These are phyloP conservation scores for Speleostelium caveatum DNA, from an alignment of 78 protist species.

Conservation along the genomic window DNA sequence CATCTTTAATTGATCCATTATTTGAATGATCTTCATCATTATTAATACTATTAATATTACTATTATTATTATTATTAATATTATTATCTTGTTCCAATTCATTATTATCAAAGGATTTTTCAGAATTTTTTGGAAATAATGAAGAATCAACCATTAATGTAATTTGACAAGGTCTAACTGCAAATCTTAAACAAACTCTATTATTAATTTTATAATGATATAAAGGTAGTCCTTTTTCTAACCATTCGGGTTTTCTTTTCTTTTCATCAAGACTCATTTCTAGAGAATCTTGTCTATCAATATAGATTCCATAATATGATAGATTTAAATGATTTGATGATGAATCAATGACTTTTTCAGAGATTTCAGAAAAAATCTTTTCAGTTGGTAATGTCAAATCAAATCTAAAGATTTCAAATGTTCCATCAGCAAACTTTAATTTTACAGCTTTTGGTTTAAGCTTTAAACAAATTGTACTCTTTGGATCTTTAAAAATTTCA, in stretches of 20 bases:
- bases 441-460: conserved; percentile 38
- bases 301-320: conserved; percentile 51
- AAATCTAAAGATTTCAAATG: conserved; percentile 33
- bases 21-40: not conserved
- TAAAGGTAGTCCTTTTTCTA: conserved; percentile 53
- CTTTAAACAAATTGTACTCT: conserved; percentile 9
- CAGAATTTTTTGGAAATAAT: not conserved
- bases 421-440: conserved; percentile 72
- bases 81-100: no score
- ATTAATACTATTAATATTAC: not conserved
- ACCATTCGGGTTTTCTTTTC: conserved; percentile 61
- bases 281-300: conserved; percentile 40
- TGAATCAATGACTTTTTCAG: conserved; percentile 67
- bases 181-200: conserved; percentile 69
- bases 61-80: no score
- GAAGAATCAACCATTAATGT: conserved; percentile 25
- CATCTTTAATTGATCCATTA: not conserved
- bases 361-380: conserved; percentile 55
- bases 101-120: not conserved
- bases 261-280: not conserved
- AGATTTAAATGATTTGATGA: conserved; percentile 24
- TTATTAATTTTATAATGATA: conserved; percentile 60
- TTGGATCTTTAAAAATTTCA: conserved; percentile 68
- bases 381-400: conserved; percentile 54
- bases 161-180: conserved; percentile 51